A percentile compares a stretch with the other conserved stretches of the same genome.
These are phyloP conservation scores for Erythrophleum fordii DNA, from an alignment of 306 rosid genomes.

Conservation along the genomic window DNA sequence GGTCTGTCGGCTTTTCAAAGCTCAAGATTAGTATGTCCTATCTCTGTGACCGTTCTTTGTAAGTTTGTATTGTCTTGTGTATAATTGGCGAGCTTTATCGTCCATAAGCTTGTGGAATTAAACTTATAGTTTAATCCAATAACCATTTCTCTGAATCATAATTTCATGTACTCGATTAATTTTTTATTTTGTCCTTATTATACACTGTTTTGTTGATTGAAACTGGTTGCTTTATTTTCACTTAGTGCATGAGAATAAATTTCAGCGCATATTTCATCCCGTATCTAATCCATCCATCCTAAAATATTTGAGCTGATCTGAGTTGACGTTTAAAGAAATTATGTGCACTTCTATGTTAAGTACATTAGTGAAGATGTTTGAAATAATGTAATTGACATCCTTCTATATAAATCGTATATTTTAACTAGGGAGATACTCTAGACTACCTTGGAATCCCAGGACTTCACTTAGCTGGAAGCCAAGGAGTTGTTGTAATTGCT, in stretches of 20 bases:
- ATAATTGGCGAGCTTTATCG: not conserved
- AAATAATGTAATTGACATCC: constrained; percentile 25
- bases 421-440: constrained; percentile 83
- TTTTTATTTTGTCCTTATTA: not conserved
- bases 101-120: constrained; percentile 1
- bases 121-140: not conserved
- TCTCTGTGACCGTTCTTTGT: not conserved
- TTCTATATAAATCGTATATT: constrained; percentile 21
- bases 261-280: not conserved
- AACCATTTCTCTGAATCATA: not conserved
- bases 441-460: constrained; percentile 96
- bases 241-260: constrained; percentile 31
- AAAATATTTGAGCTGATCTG: not conserved
- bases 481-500: constrained; percentile 92
- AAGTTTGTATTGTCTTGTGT: not conserved
- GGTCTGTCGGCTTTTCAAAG: not conserved
- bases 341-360: not conserved
- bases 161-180: not conserved
- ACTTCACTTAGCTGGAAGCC: constrained; percentile 95
- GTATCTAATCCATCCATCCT: not conserved
- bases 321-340: not conserved
- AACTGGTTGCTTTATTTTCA: constrained; percentile 17
- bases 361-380: not conserved
- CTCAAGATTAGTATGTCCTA: not conserved
- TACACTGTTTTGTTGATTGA: constrained; percentile 18